Evolutionary conservation across 805 yeast genomes (phyloP), one percentile per base, ranked within the genome.

Genomic region (Lachancea quebecensis): DNA sequence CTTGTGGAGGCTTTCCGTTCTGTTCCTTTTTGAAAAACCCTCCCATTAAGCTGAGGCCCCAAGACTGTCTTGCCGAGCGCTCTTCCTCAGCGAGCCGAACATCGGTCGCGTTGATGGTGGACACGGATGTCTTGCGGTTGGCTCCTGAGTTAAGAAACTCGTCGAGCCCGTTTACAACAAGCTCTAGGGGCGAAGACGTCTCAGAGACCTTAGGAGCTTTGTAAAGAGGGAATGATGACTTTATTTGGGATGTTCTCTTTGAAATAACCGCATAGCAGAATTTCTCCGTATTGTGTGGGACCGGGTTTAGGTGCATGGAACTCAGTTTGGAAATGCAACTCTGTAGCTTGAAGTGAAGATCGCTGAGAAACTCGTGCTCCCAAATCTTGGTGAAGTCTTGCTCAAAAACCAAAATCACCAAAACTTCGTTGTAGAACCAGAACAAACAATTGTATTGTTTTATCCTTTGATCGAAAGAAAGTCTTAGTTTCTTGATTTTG

Each of bases 371-470:
- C 6, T 54, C 53, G 10, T 45, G 42, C 16, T 62, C 62, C 58
- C 62, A 59, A 15, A 64, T 56, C 18, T 50, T 56, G 3, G 47
- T 48, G 39, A 62, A 62, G 7, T 43, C 38, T 1, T 50, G 43
- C 27, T 62, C 54, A 44, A 56, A 53, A 2, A 60, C 52, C n/a
- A 62, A 50, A 0, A 58, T 48, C 0, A 53, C 52, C n/a, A 60
- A 43, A 2, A 55, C 46, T 40, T 58, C 60, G 10, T 59, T 51
- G 43, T 51, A 59, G 35, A 52, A 60, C 68, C 68, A 64, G 39
- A 60, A 59, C 17, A 64, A 30, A 27, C 56, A 41, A 39, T 57
- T 54, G 43, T 53, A 59, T 14, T 30, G 31, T 28, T 31, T 47
- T 12, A 44, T 40, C 32, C 50, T 38, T 11, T 39, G 44, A n/a